These are phyloP conservation scores for Fusarium udum DNA, from an alignment of 2,329 filamentous ascomycete species.

Conservation along the genomic window DNA sequence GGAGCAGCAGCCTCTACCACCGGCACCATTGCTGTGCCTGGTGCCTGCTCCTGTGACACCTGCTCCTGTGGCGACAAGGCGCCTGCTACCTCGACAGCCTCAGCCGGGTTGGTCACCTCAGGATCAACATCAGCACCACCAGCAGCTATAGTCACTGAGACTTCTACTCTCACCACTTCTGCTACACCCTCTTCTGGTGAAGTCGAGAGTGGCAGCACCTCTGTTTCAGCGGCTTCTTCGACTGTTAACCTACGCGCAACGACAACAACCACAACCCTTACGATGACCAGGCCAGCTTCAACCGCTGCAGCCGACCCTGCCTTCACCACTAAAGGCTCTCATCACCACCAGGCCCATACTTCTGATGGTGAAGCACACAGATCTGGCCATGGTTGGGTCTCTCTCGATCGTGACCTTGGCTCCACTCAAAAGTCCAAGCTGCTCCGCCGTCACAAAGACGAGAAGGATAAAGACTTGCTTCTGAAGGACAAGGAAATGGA, in stretches of 20 bases:
- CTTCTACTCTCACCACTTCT: neutral
- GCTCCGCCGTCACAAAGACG: neutral
- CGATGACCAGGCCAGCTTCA: neutral
- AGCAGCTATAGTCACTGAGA: neutral
- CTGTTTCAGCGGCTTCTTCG: neutral
- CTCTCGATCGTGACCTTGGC: no score
- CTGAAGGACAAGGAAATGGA: neutral
- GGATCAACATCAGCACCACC: neutral
- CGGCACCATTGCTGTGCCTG: neutral
- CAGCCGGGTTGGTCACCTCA: neutral
- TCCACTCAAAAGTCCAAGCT: neutral
- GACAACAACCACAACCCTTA: constrained; percentile 13
- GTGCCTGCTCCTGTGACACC: neutral
- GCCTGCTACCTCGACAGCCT: neutral
- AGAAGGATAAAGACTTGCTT: neutral
- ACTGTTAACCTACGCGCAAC: neutral
- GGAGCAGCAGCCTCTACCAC: neutral
- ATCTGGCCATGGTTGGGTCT: neutral
- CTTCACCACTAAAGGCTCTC: neutral
- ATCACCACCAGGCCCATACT: neutral
- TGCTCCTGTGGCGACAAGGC: neutral
- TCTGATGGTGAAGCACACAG: neutral
- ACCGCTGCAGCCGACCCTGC: neutral
- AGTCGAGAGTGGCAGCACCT: neutral
- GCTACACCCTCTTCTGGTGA: neutral